These are phyloP conservation scores for Rosellinia necatrix DNA, from an alignment of 2,329 filamentous ascomycete species.

Conservation along the genomic window DNA sequence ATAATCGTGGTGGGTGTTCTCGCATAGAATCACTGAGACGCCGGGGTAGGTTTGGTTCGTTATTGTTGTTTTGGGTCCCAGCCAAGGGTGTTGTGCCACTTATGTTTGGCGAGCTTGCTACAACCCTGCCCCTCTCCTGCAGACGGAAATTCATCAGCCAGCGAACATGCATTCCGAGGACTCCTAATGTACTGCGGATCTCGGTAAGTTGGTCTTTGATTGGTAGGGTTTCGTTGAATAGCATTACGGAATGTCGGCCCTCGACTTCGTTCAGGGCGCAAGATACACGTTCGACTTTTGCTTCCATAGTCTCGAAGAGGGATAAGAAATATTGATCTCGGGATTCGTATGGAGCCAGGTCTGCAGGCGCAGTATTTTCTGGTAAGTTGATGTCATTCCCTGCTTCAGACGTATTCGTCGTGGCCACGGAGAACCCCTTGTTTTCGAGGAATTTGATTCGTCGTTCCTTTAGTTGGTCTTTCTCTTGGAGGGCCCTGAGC, in stretches of 20 bases:
- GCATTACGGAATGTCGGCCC: slow-evolving; percentile 63
- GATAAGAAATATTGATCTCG: slow-evolving; percentile 50
- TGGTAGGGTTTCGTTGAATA: slow-evolving; percentile 64
- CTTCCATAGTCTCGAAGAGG: slow-evolving; percentile 57
- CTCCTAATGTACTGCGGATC: slow-evolving; percentile 60
- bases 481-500: slow-evolving; percentile 49
- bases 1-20: slow-evolving; percentile 40
- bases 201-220: slow-evolving; percentile 68
- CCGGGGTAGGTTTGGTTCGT: slow-evolving; percentile 32
- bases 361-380: slow-evolving; percentile 31
- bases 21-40: slow-evolving; percentile 40
- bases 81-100: slow-evolving; percentile 32
- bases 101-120: slow-evolving; percentile 30
- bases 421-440: slow-evolving; percentile 37
- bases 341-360: slow-evolving; percentile 44
- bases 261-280: slow-evolving; percentile 63
- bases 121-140: slow-evolving; percentile 49
- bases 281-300: slow-evolving; percentile 60
- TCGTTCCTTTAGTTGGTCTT: slow-evolving; percentile 46
- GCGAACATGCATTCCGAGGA: slow-evolving; percentile 63
- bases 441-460: slow-evolving; percentile 50
- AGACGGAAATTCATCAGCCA: slow-evolving; percentile 60
- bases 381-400: slow-evolving; percentile 36
- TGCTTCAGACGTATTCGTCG: slow-evolving; percentile 30
- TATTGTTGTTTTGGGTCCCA: slow-evolving; percentile 34